Evolutionary conservation across 2,329 filamentous ascomycete genomes (phyloP).

Genomic region (Diplocarpon rosae): DNA sequence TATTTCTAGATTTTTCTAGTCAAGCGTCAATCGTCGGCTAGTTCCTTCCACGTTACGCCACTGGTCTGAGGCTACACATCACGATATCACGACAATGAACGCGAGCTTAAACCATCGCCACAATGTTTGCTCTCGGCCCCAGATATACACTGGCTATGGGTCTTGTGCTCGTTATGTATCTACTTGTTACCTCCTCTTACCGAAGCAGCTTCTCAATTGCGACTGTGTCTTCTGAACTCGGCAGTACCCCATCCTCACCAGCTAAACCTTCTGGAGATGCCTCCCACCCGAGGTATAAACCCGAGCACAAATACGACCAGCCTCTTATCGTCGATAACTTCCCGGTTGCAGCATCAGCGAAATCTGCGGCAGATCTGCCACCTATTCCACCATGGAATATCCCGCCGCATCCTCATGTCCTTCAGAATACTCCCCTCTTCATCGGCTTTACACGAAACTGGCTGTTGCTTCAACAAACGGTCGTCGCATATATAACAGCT

Average conservation of each 20-base stretch:
- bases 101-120: not conserved
- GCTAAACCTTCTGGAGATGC: not conserved
- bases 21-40: no score
- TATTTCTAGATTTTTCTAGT: no score
- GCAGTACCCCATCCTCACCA: not conserved
- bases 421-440: constrained; percentile 38
- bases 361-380: constrained; percentile 26
- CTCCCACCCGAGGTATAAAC: not conserved
- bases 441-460: constrained; percentile 49
- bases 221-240: not conserved
- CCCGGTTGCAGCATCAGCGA: constrained; percentile 15
- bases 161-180: not conserved
- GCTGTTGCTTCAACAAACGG: constrained; percentile 42
- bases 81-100: no score
- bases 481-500: constrained; percentile 45
- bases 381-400: constrained; percentile 36
- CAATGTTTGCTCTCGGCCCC: not conserved
- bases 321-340: constrained; percentile 21
- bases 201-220: not conserved
- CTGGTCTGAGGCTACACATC: no score
- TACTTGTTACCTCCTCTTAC: not conserved
- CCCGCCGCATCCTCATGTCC: constrained; percentile 30
- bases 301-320: not conserved
- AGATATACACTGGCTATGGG: not conserved
- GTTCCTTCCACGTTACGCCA: no score